Conservation (phyloP, 1,284 basidiomycete genomes). For the Pseudozyma flocculosa region DNA sequence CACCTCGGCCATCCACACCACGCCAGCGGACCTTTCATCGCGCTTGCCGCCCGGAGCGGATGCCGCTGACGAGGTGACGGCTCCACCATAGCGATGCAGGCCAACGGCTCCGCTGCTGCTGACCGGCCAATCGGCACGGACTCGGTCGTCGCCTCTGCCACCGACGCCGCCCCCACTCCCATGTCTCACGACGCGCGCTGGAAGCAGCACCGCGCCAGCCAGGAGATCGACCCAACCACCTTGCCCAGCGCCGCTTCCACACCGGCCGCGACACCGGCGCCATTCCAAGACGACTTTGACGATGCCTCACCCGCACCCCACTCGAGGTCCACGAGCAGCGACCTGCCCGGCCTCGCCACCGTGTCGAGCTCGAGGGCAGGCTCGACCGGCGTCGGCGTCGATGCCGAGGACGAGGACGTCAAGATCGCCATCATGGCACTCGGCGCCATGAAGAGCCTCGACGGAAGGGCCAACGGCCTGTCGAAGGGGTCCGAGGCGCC, state of each 20-base stretch:
- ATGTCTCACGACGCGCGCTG: slow-evolving; percentile 28
- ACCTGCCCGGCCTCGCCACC: slow-evolving; percentile 7
- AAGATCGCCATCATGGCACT: slow-evolving; percentile 47
- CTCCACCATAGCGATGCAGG: background rate
- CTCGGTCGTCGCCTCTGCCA: too few species aligned
- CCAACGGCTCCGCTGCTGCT: background rate
- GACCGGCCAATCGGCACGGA: too few species aligned
- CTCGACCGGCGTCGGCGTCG: too few species aligned
- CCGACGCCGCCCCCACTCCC: too few species aligned
- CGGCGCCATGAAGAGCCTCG: slow-evolving; percentile 46
- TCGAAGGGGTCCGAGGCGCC: too few species aligned
- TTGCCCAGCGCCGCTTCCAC: slow-evolving; percentile 24
- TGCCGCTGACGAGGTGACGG: too few species aligned
- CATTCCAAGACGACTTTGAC: background rate
- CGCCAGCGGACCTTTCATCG: too few species aligned
- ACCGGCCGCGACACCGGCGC: slow-evolving; percentile 18
- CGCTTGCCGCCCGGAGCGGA: too few species aligned
- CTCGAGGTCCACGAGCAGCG: background rate
- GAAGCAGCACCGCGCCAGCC: slow-evolving; percentile 24
- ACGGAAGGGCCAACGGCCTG: slow-evolving; percentile 19
- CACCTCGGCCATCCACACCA: too few species aligned
- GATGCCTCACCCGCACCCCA: background rate
- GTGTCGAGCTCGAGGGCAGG: background rate
- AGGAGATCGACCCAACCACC: slow-evolving; percentile 10
- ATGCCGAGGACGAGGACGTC: slow-evolving; percentile 46